Evolutionary conservation across 441 rosid species (phyloP).

Genomic region (Populus hybrid): DNA sequence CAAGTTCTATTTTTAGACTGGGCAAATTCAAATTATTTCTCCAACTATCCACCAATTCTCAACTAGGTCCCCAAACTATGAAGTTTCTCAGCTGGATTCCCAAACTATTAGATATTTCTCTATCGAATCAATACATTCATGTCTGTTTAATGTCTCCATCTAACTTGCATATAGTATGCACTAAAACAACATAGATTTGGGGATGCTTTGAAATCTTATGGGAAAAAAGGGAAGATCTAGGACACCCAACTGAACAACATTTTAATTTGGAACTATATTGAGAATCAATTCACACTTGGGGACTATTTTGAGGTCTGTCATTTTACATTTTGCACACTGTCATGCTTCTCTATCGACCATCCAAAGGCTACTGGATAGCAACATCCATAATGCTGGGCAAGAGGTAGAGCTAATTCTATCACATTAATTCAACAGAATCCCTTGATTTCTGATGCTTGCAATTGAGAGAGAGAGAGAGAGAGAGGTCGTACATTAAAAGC

Average conservation of each 20-base stretch:
- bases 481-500: constrained; percentile 62
- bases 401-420: not conserved
- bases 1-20: not conserved
- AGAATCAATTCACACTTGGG: not conserved
- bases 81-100: not conserved
- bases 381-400: not conserved
- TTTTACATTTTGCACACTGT: not conserved
- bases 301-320: not conserved
- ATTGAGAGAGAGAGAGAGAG: not conserved
- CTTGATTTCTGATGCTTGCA: not conserved
- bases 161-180: not conserved
- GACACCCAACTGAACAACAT: not conserved
- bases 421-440: not conserved
- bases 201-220: not conserved
- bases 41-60: not conserved
- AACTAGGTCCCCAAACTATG: too few species aligned
- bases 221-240: too few species aligned
- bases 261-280: not conserved
- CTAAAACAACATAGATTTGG: too few species aligned
- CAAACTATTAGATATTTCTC: not conserved
- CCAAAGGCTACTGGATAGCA: not conserved
- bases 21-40: not conserved
- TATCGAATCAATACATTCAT: not conserved
- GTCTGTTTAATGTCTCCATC: not conserved
- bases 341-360: not conserved